A percentile compares a stretch with the other conserved stretches of the same genome.
Evolutionary conservation across 1,284 basidiomycete genomes (phyloP).

Genomic region (Malassezia restricta): DNA sequence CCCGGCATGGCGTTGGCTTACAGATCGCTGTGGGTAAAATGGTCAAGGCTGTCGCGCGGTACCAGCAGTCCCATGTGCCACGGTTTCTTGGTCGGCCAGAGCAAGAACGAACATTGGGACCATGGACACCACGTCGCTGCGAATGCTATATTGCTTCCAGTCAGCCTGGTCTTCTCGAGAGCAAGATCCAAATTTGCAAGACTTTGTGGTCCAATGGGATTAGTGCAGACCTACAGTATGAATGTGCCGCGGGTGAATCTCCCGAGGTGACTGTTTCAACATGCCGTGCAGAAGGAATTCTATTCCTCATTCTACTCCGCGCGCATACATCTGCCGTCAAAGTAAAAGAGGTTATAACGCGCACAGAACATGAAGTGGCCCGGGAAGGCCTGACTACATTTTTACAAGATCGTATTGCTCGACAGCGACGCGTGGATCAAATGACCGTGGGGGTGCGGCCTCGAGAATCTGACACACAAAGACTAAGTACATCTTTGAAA

Average conservation of each 20-base stretch:
- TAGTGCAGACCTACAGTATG: conserved; percentile 74
- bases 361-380: conserved; percentile 34
- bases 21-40: conserved; percentile 72
- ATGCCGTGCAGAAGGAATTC: conserved; percentile 42
- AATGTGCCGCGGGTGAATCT: conserved; percentile 35
- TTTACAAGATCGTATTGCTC: conserved; percentile 29
- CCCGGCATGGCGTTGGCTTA: conserved; percentile 58
- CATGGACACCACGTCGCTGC: conserved; percentile 71
- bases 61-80: conserved; percentile 58
- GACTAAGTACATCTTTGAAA: conserved; percentile 12
- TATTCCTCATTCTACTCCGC: conserved; percentile 35
- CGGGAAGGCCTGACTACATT: conserved; percentile 28
- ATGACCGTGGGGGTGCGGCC: background rate
- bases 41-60: conserved; percentile 55
- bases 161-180: conserved; percentile 61
- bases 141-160: conserved; percentile 63
- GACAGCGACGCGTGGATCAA: conserved; percentile 26
- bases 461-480: background rate
- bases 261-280: conserved; percentile 32
- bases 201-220: conserved; percentile 69
- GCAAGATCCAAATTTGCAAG: conserved; percentile 63
- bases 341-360: conserved; percentile 31
- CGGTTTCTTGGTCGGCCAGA: conserved; percentile 55
- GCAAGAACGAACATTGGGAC: conserved; percentile 71
- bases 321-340: conserved; percentile 31